Base-by-base conservation (phyloP, 83 land plant genomes). In the Larix sibirica region DNA sequence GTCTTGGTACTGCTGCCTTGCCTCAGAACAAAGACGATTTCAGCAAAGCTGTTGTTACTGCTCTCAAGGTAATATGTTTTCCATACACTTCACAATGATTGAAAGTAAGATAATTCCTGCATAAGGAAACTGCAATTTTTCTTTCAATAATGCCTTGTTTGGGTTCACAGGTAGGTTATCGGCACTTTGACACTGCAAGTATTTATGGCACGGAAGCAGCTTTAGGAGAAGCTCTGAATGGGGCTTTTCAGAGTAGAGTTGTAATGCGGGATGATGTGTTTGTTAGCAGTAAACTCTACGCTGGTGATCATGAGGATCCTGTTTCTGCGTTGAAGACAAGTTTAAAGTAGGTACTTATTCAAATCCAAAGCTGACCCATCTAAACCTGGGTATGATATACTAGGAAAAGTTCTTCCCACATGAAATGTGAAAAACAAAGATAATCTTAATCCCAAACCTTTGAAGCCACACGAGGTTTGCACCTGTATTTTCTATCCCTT, bases 121-220 rank as follows among this genome's bases (percentile, higher is more conserved):
- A 64, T 1, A n/a, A 24, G 26, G 26, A 14, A 9, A 64, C 68
- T n/a, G 24, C n/a, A 20, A 64, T 64, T 21, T 64, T 64, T 21
- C 68, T 54, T 50, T 54, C 56, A 54, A 10, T 54, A 54, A 54
- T 54, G 56, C 14, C 56, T 2, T 24, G 14, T 64, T 77, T 56
- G 38, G 62, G 33, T 56, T 44, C 36, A 14, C 63, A 77, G 80
- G 80, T 59, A 4, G 95, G 95, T 2, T 93, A 89, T 82, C 80
- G 94, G 54, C 94, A 90, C 62, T 87, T 93, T 42, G 95, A 93
- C 79, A 87, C 91, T 4, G 94, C 95, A 28, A 7, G 61, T 17
- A 6, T 36, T 17, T 93, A 93, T 74, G 77, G 63, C 1, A 80
- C 91, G 12, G 95, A 93, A 76, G 14, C 89, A 38, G 79, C 85